Evolutionary conservation across 768 basidiomycete species (phyloP), one percentile per base, ranked within the genome.

Genomic region (Kockovaella imperatae): DNA sequence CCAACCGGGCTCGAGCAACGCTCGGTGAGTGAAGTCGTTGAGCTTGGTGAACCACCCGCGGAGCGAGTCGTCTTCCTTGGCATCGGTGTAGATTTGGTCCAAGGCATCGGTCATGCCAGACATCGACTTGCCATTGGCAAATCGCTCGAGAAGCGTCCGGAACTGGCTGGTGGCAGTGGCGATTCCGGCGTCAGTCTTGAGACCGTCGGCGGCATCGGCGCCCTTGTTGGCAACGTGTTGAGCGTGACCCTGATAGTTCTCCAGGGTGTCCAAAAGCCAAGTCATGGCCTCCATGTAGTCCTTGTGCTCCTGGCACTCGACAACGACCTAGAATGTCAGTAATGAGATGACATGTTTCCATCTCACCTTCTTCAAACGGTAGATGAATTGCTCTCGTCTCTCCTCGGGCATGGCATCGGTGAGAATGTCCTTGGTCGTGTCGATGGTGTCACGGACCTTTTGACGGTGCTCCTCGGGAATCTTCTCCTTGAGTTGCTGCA

Each of bases 291-390:
- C 81, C 59, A 89, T 86, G 71, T 95, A 96, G 66, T 93, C 84
- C 44, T 82, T 77, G 72, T 93, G 89, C 64, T 83, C 83, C 72
- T 95, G 90, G 67, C 87, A 90, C 64, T 96, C 91, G 49, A 91
- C 77, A 45, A 95, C 80, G 30, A 64, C 59, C 60, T 62, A 29
- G 36, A 46, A 14, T 23, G 13, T 45, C 54, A 47, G 50, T 34
- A 15, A n/a, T 3, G 23, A 10, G 42, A 26, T 43, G 17, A 20
- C 24, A n/a, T 15, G 29, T 6, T n/a, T 30, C 13, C 24, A 11
- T 42, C 56, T 47, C 35, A 83, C 85, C 80, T 95, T 96, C 77
- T 96, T 96, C 5, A 81, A 77, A 11, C 93, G 80, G 75, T 83
- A 93, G 63, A 97, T 85, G 71, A 89, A 95, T 63, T 87, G 87